Percentiles rank a stretch among this genome's conserved stretches.
Conservation (phyloP, 768 basidiomycete species). For the Trametes cubensis region DNA sequence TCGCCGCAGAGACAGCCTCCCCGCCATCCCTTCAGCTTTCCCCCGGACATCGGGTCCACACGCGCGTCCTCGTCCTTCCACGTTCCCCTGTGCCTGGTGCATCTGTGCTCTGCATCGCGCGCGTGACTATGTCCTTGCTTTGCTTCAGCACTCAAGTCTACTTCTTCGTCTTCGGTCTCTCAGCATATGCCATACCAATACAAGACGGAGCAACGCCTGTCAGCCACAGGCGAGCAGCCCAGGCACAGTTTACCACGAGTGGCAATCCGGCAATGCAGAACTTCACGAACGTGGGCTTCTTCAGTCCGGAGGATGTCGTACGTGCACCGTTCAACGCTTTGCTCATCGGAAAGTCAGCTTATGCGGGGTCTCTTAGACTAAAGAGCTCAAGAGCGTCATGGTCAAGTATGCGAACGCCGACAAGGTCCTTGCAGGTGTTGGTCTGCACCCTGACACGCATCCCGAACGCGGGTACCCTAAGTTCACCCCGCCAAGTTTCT, state of each 20-base stretch:
- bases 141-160: neutral
- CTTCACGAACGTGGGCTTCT: slow-evolving; percentile 16
- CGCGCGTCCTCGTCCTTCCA: neutral
- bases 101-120: neutral
- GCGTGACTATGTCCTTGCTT: neutral
- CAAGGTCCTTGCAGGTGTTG: slow-evolving; percentile 35
- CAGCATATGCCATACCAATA: neutral
- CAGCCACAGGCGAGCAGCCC: neutral
- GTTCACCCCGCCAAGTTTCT: slow-evolving; percentile 27
- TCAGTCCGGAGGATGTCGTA: slow-evolving; percentile 32
- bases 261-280: neutral
- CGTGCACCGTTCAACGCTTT: neutral
- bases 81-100: slow-evolving; percentile 11
- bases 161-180: slow-evolving; percentile 5
- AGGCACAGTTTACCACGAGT: neutral
- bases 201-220: neutral
- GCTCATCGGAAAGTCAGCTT: neutral
- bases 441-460: slow-evolving; percentile 35
- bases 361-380: slow-evolving; percentile 21
- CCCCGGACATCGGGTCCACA: neutral
- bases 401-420: slow-evolving; percentile 37
- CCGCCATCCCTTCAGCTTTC: neutral
- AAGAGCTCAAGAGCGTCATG: slow-evolving; percentile 31
- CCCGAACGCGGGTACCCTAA: slow-evolving; percentile 28
- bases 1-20: neutral